Evolutionary conservation across 768 basidiomycete species (phyloP), one percentile per base, ranked within the genome.

Genomic region (Leccinellum luteum): DNA sequence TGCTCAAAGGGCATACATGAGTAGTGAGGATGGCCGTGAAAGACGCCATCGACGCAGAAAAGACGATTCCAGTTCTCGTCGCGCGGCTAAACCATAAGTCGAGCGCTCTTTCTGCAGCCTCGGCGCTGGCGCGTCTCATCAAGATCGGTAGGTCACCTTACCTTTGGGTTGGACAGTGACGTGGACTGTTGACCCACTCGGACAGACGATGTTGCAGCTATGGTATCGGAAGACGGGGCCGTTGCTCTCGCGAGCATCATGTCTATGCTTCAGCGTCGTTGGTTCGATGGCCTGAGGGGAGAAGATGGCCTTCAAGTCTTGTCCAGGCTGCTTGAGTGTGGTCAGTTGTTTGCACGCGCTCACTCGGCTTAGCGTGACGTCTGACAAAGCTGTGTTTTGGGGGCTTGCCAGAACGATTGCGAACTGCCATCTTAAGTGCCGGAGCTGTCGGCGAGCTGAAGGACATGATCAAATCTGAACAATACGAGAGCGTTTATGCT

Each of bases 261-360:
- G 23, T 30, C 43, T 7, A 71, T 70, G 69, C 52, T 70, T 30
- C 56, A 30, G 48, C 61, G 60, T 50, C 60, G 67, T 43, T 67
- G 69, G 67, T 70, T 71, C n/a, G 69, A 71, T 19, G 68, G 61
- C 10, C 14, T 59, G n/a, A 57, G 52, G 1, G 67, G 67, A 34
- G 69, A 69, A 60, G 69, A 70, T 27, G 65, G 65, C 21, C 53
- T 70, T 1, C 57, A 55, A 25, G 61, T 62, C n/a, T 43, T 70
- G 1, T 55, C 53, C 4, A 47, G 58, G 28, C 15, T 71, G 5
- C 48, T 71, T 6, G 51, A 57, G 15, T 57, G 66, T 48, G 65
- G 69, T 70, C 35, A 58, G 69, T 60, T 3, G 14, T 8, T 41
- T 4, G n/a, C 28, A 30, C 10, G 13, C 2, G 6, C 0, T 31